These are phyloP conservation scores for Saccharum officinarum DNA, from an alignment of 176 grass and related monocot genomes.

Conservation along the genomic window DNA sequence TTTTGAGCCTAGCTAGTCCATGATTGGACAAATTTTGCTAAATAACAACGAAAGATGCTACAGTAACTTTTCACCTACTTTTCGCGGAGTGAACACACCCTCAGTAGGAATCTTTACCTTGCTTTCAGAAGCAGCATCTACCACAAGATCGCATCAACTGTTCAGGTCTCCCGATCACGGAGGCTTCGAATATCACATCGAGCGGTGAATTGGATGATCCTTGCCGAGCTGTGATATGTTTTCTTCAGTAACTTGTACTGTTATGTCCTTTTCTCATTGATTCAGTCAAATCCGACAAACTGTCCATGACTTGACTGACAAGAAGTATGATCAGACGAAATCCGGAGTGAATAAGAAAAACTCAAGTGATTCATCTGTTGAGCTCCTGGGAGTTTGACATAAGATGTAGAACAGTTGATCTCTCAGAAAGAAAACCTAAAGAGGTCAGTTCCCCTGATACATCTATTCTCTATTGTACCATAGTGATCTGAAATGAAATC, in stretches of 20 bases:
- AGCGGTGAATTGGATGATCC: not conserved
- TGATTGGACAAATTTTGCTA: too few relatives aligned
- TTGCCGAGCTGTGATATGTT: not conserved
- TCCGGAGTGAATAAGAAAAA: not conserved
- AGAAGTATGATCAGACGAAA: not conserved
- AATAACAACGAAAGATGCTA: too few relatives aligned
- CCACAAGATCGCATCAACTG: constrained; percentile 11
- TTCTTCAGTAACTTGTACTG: not conserved
- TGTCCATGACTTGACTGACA: constrained; percentile 8
- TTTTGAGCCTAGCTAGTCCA: too few relatives aligned
- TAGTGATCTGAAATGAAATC: not conserved
- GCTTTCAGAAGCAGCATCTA: constrained; percentile 18
- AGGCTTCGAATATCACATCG: not conserved
- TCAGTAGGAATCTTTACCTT: not conserved
- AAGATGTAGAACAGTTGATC: constrained; percentile 3
- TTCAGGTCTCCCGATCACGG: not conserved
- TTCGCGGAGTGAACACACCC: too few relatives aligned
- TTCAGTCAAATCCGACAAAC: not conserved
- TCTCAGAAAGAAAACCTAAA: not conserved
- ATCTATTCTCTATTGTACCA: not conserved
- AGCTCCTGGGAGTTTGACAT: not conserved
- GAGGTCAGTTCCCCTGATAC: constrained; percentile 15
- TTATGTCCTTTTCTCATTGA: not conserved
- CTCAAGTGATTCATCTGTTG: not conserved
- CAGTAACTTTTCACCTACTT: too few relatives aligned